A percentile compares a stretch with the other conserved stretches of the same genome.
Conservation (phyloP, 2,329 filamentous ascomycete species). For the Chaetomium sp. region DNA sequence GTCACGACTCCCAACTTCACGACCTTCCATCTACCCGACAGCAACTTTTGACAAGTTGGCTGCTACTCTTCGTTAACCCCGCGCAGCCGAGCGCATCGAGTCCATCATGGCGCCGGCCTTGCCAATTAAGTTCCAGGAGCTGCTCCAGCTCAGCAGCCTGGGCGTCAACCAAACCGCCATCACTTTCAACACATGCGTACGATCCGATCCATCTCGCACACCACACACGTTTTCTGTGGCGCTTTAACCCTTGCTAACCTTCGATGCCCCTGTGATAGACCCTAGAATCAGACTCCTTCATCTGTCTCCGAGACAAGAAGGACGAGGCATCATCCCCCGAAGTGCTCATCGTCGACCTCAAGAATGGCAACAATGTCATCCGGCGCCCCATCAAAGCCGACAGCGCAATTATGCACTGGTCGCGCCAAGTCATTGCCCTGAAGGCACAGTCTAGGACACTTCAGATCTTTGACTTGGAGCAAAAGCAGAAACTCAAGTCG, state of each 20-base stretch:
- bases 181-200: conserved; percentile 85
- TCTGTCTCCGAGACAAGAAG: conserved; percentile 95
- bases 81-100: conserved; percentile 40
- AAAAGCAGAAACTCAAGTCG: conserved; percentile 95
- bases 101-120: conserved; percentile 42
- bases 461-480: conserved; percentile 93
- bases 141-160: conserved; percentile 45
- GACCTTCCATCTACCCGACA: conserved; percentile 22
- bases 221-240: conserved; percentile 1
- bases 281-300: conserved; percentile 94
- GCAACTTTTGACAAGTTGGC: conserved; percentile 38
- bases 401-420: conserved; percentile 99
- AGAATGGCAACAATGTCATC: conserved; percentile 95
- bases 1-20: conserved; percentile 27
- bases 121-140: conserved; percentile 48
- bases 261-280: conserved; percentile 61
- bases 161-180: conserved; percentile 54
- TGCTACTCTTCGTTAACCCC: conserved; percentile 32
- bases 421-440: conserved; percentile 90
- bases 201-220: conserved; percentile 40
- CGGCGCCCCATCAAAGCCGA: conserved; percentile 97
- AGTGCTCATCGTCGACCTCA: conserved; percentile 96
- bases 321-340: conserved; percentile 81
- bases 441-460: conserved; percentile 93
- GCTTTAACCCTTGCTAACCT: conserved; percentile 32